Base-by-base conservation (phyloP, 805 yeast genomes). In the Myxozyma neotropica region DNA sequence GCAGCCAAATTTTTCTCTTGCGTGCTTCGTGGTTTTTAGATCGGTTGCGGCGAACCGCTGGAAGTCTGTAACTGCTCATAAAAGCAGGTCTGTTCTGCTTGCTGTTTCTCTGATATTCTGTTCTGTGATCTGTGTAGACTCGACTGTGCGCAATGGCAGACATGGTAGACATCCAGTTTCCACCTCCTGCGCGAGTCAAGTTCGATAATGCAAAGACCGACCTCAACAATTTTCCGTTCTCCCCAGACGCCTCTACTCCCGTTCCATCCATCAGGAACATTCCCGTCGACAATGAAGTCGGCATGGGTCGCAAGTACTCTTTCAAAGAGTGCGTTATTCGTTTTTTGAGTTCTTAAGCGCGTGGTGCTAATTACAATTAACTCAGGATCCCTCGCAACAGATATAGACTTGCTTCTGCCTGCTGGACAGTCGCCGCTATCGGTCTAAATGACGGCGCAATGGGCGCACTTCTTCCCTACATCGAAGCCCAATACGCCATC, bases 391-490 rank as follows among this genome's bases (percentile, higher is more conserved):
- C 46, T 13, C 26, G 46, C 10, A 42, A 42, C 29, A 2, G 8
- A 21, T 42, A 42, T 24, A 10, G 46, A 10, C 46, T 42, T 5
- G 10, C 17, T 24, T 10, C 46, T 12, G 46, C 46, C 8, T 42
- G 46, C 29, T 42, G 26, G 29, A 42, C 46, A 1, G 2, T 42
- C 7, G 10, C 29, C 19, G 45, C 59, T 3, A 23, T 57, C 1
- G 69, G 69, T 4, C 4, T 66, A 31, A 58, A 49, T 27, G 88
- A 84, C 67, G 84, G 84, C 58, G 81, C 83, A 13, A 81, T 84
- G 1, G 88, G 87, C 59, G 84, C 86, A 0, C 70, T 84, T n/a
- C 70, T 84, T 53, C 86, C 85, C 4, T 72, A 74, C 44, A 80
- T 84, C 40, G 87, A 84, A 64, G 68, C 56, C 3, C 75, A 78